phyloP scores from a whole-genome alignment of 2,329 filamentous ascomycete species.

The Penicillium sp. region DNA sequence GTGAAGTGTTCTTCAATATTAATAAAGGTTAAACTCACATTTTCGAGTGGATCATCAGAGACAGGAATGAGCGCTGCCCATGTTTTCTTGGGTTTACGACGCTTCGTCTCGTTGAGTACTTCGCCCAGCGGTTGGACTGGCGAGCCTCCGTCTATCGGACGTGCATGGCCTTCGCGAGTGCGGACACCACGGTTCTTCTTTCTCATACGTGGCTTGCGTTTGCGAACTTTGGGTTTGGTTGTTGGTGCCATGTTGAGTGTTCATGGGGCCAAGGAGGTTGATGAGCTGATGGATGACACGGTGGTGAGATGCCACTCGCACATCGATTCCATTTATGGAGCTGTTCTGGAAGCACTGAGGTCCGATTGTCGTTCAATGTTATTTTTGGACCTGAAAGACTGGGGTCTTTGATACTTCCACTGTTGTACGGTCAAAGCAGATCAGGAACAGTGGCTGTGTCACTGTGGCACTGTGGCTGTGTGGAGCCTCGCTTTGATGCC shows the following conservation, averaged over 20 bases:
- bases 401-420: slow-evolving; percentile 1
- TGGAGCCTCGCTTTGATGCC: neutral
- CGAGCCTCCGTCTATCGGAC: neutral
- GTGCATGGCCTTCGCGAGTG: slow-evolving; percentile 1
- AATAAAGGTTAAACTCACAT: slow-evolving; percentile 20
- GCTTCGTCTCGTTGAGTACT: slow-evolving; percentile 3
- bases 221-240: slow-evolving; percentile 7
- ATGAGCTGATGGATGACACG: neutral
- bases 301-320: neutral
- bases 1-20: neutral
- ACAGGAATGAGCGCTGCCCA: slow-evolving; percentile 15
- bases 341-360: neutral
- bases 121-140: neutral
- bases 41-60: slow-evolving; percentile 28
- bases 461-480: neutral
- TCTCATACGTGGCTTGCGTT: slow-evolving; percentile 5
- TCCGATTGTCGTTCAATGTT: neutral
- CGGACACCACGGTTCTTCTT: slow-evolving; percentile 11
- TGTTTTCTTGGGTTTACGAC: slow-evolving; percentile 8
- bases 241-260: slow-evolving; percentile 16
- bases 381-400: neutral
- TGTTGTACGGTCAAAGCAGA: neutral
- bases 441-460: slow-evolving; percentile 2
- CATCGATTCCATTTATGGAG: neutral
- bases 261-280: neutral